Evolutionary conservation across 805 yeast genomes (phyloP).

Genomic region (Suhomyces sp.): DNA sequence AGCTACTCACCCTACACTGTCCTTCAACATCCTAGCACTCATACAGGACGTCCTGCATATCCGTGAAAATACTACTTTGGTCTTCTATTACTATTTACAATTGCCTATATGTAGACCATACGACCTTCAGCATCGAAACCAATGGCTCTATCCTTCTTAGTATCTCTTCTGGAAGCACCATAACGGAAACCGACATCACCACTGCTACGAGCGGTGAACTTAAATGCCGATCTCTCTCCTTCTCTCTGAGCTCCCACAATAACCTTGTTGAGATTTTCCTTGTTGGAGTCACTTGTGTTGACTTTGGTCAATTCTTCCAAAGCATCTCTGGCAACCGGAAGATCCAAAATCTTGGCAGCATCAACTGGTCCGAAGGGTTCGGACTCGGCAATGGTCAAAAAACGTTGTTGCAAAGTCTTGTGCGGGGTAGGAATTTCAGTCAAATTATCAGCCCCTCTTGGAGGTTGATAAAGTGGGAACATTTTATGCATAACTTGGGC

Average conservation of each 20-base stretch:
- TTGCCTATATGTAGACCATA: conserved; percentile 35
- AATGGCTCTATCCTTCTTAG: conserved; percentile 75
- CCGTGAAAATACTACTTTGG: neutral
- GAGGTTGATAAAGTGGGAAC: conserved; percentile 67
- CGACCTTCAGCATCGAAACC: conserved; percentile 69
- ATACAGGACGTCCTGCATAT: neutral
- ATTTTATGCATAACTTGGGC: conserved; percentile 64
- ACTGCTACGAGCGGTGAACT: conserved; percentile 72
- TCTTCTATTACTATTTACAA: conserved; percentile 43
- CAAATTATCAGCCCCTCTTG: conserved; percentile 59
- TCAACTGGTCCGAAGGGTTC: conserved; percentile 96
- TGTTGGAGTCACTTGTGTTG: conserved; percentile 43
- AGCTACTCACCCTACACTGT: too few species aligned
- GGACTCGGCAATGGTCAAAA: conserved; percentile 86
- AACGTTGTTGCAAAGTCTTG: conserved; percentile 76
- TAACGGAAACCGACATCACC: conserved; percentile 90
- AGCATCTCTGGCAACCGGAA: conserved; percentile 85
- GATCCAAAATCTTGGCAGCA: conserved; percentile 78
- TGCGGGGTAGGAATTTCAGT: conserved; percentile 93
- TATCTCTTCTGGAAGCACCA: conserved; percentile 87
- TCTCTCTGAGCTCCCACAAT: conserved; percentile 55
- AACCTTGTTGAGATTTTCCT: conserved; percentile 28
- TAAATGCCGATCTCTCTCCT: conserved; percentile 71
- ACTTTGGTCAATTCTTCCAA: conserved; percentile 66
- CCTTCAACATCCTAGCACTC: too few species aligned